Base-by-base conservation (phyloP, 2,329 filamentous ascomycete genomes). In the Epicoccum sorghinum region DNA sequence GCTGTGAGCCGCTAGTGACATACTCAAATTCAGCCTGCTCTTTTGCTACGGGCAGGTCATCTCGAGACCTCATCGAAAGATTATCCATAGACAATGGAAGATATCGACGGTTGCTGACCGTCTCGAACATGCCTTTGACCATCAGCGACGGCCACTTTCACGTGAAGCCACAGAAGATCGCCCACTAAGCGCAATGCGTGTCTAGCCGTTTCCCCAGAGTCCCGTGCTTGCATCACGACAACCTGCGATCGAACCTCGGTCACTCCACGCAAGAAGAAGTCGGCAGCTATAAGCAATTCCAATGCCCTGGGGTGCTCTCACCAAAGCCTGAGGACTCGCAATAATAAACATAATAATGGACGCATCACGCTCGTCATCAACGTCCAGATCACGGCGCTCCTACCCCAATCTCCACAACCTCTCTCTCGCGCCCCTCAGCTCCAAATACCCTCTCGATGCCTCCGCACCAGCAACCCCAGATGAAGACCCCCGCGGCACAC, bases 381-480 rank as follows among this genome's bases (percentile, higher is more conserved):
- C 60, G 2, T 66, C 65, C 12, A 55, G 62, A 33, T 70, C 69
- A 25, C 80, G 81, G 43, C 83, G 84, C 52, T 86, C 83, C 44
- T 82, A 84, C 62, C 83, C 83, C 43, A 84, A 84, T 57, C 78
- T 87, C 47, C 75, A 82, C 62, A 80, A 85, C 64, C 78, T 86
- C 57, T 85, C 84, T 38, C 78, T 87, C n/a, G 82, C 84, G 62
- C 85, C 84, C 35, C 77, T 87, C 51, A 82, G 80, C 49, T 77
- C 80, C 44, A 79, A 78, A 68, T 83, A 82, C 63, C 80, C 80
- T 18, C 78, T 82, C 64, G 80, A 82, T 52, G 72, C 71, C 30
- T 70, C 68, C 13, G 48, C 55, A 60, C 77, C 60, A 64, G 75
- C 69, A 44, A 68, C 72, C 7, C 71, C 71, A 27, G 61, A 67